Base-by-base conservation (phyloP, 164 flowering plant genomes). In the Cinnamomum chago region DNA sequence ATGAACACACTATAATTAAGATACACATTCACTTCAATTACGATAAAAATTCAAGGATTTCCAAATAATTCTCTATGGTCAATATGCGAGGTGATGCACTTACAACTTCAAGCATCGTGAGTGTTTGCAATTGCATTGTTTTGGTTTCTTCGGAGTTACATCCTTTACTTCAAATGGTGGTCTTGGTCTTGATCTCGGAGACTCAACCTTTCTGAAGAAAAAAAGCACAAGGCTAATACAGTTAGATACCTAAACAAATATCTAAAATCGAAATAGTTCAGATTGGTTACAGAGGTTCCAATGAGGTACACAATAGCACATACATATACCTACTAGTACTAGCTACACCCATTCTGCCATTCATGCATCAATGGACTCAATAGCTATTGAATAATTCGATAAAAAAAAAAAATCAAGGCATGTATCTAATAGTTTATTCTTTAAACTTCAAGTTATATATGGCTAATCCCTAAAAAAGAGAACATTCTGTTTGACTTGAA, bases 51-150 rank as follows among this genome's bases (percentile, higher is more conserved):
- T 20, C 60, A 55, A 55, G 60, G 13, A 15, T 20, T 55, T 55
- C 5, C n/a, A 15, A 55, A 55, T 3, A 55, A 55, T 15, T 55
- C 12, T 55, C 18, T 27, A 64, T 24, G 28, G 67, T 60, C 7
- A 60, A 18, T 18, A 60, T 60, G n/a, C 67, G 70, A 68, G 64
- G 13, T 55, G 9, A 65, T 65, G 60, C 69, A 83, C 99, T 92
- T 86, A 95, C 98, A 92, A 79, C 80, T 95, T 95, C 83, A 95
- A 83, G 80, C 99, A 95, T 47, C 85, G 84, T 2, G 99, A 95
- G 74, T 93, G 88, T 81, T 90, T 95, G 84, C 98, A 95, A 79
- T 92, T 93, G 76, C 99, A 95, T 77, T 90, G 97, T 74, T 91
- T 95, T 79, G 85, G 88, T 83, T 84, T 92, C 88, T 91, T 93